Conservation (phyloP, 257 asterid species). For the Cinchona pubescens region DNA sequence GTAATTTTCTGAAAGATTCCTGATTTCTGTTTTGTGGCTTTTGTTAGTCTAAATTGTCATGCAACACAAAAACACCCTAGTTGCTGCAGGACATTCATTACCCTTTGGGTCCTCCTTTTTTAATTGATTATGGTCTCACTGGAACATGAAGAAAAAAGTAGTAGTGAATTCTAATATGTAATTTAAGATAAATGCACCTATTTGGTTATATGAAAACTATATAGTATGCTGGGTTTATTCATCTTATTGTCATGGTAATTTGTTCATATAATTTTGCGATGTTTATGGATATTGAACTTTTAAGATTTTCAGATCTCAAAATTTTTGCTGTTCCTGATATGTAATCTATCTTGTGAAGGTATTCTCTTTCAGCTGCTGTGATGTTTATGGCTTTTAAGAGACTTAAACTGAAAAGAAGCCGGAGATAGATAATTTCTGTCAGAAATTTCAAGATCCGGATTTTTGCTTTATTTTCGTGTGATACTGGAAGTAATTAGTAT, state of each 20-base stretch:
- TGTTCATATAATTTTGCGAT: too few species aligned
- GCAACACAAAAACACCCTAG: not conserved
- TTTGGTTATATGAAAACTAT: not conserved
- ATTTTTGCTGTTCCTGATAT: not conserved
- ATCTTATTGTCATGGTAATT: not conserved
- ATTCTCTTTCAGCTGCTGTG: conserved; percentile 93
- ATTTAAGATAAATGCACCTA: not conserved
- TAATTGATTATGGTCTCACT: too few species aligned
- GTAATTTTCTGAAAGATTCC: not conserved
- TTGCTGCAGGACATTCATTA: too few species aligned
- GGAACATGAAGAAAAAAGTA: not conserved
- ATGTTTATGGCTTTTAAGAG: conserved; percentile 87
- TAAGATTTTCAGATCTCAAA: not conserved
- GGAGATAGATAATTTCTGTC: conserved; percentile 31
- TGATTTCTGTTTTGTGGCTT: not conserved
- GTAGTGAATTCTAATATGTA: not conserved
- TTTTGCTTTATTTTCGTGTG: not conserved
- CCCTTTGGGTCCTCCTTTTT: not conserved
- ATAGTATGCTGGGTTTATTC: not conserved
- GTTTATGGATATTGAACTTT: not conserved
- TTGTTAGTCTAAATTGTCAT: not conserved
- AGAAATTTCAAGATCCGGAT: not conserved
- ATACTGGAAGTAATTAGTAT: not conserved
- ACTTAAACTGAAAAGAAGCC: conserved; percentile 52
- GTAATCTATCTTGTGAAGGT: conserved; percentile 48